Conservation (phyloP, 768 basidiomycete species). For the Mycena leptocephala region DNA sequence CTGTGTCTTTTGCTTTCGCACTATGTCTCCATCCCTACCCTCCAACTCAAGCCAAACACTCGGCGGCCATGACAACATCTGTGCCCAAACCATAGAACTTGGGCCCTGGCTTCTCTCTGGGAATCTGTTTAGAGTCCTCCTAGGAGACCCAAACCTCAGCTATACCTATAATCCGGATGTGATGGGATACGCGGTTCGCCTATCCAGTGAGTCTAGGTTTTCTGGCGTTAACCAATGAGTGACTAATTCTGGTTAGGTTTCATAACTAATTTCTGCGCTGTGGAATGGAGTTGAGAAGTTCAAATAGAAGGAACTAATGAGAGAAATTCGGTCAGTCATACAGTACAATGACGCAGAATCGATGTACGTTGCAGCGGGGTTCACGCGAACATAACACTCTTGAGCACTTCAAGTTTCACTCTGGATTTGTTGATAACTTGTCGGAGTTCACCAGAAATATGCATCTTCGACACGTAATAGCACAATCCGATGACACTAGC, state of each 20-base stretch:
- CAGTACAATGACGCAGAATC: not conserved
- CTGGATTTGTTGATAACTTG: not conserved
- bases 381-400: not conserved
- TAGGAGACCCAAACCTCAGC: too few species aligned
- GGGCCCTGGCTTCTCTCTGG: too few species aligned
- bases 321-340: not conserved
- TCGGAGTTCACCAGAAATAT: not conserved
- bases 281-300: not conserved
- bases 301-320: not conserved
- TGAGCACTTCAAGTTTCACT: not conserved
- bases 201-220: too few species aligned
- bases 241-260: not conserved
- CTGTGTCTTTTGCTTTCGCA: too few species aligned
- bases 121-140: too few species aligned
- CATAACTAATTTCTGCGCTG: too few species aligned
- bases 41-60: too few species aligned
- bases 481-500: not conserved
- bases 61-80: too few species aligned
- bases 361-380: not conserved
- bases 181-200: too few species aligned
- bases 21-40: too few species aligned
- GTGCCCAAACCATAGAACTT: too few species aligned
- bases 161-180: too few species aligned
- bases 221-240: not conserved
- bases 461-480: not conserved